Evolutionary conservation across 148 eudicot genomes (phyloP).

Genomic region (Fagopyrum homotropicum): DNA sequence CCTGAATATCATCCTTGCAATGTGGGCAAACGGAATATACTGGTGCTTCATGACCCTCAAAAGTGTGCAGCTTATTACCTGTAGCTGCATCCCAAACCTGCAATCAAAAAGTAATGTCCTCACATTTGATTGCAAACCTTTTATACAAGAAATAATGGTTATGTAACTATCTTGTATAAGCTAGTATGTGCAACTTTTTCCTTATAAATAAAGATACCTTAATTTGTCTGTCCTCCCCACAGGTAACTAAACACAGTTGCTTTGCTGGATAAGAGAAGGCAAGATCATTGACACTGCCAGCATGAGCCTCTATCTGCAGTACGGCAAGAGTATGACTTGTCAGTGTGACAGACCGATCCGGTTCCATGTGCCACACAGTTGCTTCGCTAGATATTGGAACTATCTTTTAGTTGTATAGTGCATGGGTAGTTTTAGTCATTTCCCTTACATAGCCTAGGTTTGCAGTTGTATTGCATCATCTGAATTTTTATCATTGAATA

Average conservation of each 20-base stretch:
- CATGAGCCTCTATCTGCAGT: constrained; percentile 84
- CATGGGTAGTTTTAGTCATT: too few species aligned
- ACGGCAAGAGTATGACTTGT: background rate
- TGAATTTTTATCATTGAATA: too few species aligned
- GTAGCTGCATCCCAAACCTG: constrained; percentile 85
- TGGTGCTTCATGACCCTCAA: constrained; percentile 88
- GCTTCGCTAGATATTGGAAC: too few species aligned
- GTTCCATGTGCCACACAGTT: too few species aligned
- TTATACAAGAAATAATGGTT: background rate
- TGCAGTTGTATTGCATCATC: too few species aligned
- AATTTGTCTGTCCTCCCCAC: constrained; percentile 89
- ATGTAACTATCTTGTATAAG: background rate
- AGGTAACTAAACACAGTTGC: constrained; percentile 73
- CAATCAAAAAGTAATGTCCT: constrained; percentile 13
- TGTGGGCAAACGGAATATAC: constrained; percentile 83
- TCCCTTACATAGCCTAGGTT: too few species aligned
- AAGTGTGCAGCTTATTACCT: constrained; percentile 53
- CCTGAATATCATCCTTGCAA: constrained; percentile 70
- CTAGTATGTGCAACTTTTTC: background rate
- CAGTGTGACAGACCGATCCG: background rate
- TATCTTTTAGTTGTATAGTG: too few species aligned
- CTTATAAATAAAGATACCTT: constrained; percentile 39
- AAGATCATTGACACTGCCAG: constrained; percentile 87
- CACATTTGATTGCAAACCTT: constrained; percentile 14
- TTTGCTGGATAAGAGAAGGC: constrained; percentile 77